phyloP scores from a whole-genome alignment of 805 yeast species.

The Nakazawaea ernobii region DNA sequence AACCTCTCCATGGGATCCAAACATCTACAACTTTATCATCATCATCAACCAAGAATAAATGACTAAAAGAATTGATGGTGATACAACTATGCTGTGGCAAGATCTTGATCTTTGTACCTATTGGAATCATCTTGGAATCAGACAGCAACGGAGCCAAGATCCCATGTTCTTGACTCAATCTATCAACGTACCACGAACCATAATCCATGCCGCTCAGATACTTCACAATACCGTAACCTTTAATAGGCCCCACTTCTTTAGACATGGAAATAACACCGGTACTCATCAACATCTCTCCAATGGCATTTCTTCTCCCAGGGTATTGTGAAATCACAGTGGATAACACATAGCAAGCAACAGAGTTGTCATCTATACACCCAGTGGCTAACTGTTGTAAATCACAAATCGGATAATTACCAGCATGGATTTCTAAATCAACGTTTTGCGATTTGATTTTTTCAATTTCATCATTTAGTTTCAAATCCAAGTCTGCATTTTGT shows the following conservation, averaged over 20 bases:
- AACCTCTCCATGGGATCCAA: slow-evolving; percentile 61
- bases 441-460: slow-evolving; percentile 17
- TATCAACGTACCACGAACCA: slow-evolving; percentile 57
- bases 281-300: slow-evolving; percentile 59
- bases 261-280: slow-evolving; percentile 71
- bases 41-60: slow-evolving; percentile 50
- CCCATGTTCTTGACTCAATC: slow-evolving; percentile 79
- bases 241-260: slow-evolving; percentile 54
- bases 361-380: slow-evolving; percentile 39
- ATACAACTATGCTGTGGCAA: slow-evolving; percentile 74
- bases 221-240: slow-evolving; percentile 53
- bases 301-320: slow-evolving; percentile 43
- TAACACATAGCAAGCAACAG: slow-evolving; percentile 47
- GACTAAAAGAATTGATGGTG: slow-evolving; percentile 55
- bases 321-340: slow-evolving; percentile 59
- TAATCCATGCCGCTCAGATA: slow-evolving; percentile 28
- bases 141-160: slow-evolving; percentile 56
- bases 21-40: slow-evolving; percentile 47
- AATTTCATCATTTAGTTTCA: slow-evolving; percentile 12
- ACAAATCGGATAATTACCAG: slow-evolving; percentile 73
- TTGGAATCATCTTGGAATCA: slow-evolving; percentile 34
- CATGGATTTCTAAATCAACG: slow-evolving; percentile 62
- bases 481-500: slow-evolving; percentile 18
- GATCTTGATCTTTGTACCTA: slow-evolving; percentile 50
- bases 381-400: slow-evolving; percentile 79